Base-by-base conservation (phyloP, 2,329 filamentous ascomycete species). In the Fusarium aywerte region DNA sequence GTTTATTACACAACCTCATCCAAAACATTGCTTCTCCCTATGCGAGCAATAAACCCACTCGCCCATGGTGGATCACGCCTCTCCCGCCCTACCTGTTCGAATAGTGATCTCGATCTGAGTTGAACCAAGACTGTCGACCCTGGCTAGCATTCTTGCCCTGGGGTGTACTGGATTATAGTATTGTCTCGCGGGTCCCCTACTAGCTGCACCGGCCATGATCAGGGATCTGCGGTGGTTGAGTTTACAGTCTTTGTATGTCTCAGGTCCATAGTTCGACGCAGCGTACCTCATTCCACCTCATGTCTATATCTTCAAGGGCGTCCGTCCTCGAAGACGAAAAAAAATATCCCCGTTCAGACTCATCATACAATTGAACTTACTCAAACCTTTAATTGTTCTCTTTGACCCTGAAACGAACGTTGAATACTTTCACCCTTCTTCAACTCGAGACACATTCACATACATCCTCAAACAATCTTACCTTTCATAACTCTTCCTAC, bases 291-390 rank as follows among this genome's bases (percentile, higher is more conserved):
- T 79, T 80, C 77, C 77, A 74, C 67, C 70, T 75, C 72, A 64
- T 70, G 70, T 70, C 70, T 81, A 80, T 80, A 81, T 80, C 77
- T 81, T 80, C 73, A 76, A 75, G 72, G 73, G 72, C 70, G 72
- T 76, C 76, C 77, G 72, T 77, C 77, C 66, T 73, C 56, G 67
- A 69, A 69, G 61, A 70, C 64, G 53, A 71, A 73, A 69, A 73
- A 69, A 72, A 76, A 54, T 75, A 77, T 78, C 78, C 76, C 76
- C 74, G 71, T 72, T 73, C 72, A 75, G 70, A 75, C 65, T 68
- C 73, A 68, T 20, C 60, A 63, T 47, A 54, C 45, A 62, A 59
- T 49, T 52, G 31, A 58, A 49, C 53, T 45, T 55, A 66, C 51
- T 43, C 48, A 52, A 35, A 51, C 50, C 53, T 47, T 71, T 54